Base-by-base conservation (phyloP, 345 rosid species). In the Clausena lansium region DNA sequence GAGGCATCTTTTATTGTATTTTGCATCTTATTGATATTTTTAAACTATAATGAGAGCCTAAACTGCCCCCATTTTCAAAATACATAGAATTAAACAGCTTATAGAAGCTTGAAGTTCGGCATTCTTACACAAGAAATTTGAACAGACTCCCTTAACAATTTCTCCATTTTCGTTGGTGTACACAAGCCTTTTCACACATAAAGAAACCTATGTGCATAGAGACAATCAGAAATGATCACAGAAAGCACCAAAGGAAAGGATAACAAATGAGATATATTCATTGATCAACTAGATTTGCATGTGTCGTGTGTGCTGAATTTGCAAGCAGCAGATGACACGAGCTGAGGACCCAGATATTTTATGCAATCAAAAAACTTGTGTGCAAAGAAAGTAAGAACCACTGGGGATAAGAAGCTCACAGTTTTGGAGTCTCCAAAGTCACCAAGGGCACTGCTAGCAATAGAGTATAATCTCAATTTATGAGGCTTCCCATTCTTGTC, bases 341-440 rank as follows among this genome's bases (percentile, higher is more conserved):
- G 32, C 33, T 47, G 59, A 72, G 39, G 60, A 7, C 67, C 59
- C 27, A 73, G 47, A 35, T 52, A 58, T 15, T 9, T 33, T 19
- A 64, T 55, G 14, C 36, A 35, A 41, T 33, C 10, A 9, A 30
- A 69, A 70, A 38, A 57, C 41, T 60, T 45, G 14, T 3, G 50
- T 45, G 17, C 50, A 45, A 45, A 45, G 1, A 45, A 6, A 27
- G 13, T 13, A 7, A 25, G 39, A 64, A 58, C 7, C 1, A 57
- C 13, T 28, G 30, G 22, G 59, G 74, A 73, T 45, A 35, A 79
- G 74, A 78, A 82, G 76, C 93, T 87, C 77, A 96, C 99, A 10
- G 98, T 96, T 78, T 94, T 96, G 78, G 98, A 94, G 89, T 96
- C 97, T 47, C 99, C 98, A 67, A 96, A 94, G 88, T 96, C 99